Evolutionary conservation across 2,329 filamentous ascomycete genomes (phyloP).

Genomic region (Boeremia exigua): DNA sequence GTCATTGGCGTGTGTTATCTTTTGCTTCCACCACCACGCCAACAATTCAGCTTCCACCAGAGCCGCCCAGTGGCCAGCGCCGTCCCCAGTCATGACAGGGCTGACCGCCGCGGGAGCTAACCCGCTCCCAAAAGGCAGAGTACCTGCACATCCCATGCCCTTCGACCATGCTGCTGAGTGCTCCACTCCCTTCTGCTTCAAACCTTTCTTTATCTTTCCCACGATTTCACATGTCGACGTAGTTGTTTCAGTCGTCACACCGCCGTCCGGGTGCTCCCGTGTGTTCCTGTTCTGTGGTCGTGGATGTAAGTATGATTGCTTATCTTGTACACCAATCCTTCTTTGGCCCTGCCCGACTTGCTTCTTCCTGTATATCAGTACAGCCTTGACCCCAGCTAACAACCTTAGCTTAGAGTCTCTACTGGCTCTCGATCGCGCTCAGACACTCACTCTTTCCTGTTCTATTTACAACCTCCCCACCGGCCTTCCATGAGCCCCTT

Average conservation of each 20-base stretch:
- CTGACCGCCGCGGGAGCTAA: conserved; percentile 43
- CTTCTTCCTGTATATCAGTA: conserved; percentile 40
- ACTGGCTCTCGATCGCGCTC: conserved; percentile 17
- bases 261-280: conserved; percentile 41
- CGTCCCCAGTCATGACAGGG: conserved; percentile 31
- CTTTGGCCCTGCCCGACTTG: conserved; percentile 24
- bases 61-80: conserved; percentile 25
- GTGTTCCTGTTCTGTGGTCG: conserved; percentile 29
- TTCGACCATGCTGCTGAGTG: conserved; percentile 21
- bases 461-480: conserved; percentile 9
- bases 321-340: conserved; percentile 42
- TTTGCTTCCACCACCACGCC: conserved; percentile 28
- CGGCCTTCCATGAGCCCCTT: conserved; percentile 44
- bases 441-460: conserved; percentile 15
- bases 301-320: conserved; percentile 38
- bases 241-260: conserved; percentile 34
- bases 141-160: conserved; percentile 40
- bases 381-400: conserved; percentile 36
- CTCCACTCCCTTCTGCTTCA: conserved; percentile 19
- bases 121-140: conserved; percentile 39
- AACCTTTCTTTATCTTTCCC: conserved; percentile 27
- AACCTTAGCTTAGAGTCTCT: conserved; percentile 18
- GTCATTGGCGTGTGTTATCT: conserved; percentile 37
- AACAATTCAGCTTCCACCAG: conserved; percentile 25
- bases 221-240: conserved; percentile 28